Evolutionary conservation across 257 asterid genomes (phyloP), one percentile per base, ranked within the genome.

Genomic region (Solanum pinnatisectum): DNA sequence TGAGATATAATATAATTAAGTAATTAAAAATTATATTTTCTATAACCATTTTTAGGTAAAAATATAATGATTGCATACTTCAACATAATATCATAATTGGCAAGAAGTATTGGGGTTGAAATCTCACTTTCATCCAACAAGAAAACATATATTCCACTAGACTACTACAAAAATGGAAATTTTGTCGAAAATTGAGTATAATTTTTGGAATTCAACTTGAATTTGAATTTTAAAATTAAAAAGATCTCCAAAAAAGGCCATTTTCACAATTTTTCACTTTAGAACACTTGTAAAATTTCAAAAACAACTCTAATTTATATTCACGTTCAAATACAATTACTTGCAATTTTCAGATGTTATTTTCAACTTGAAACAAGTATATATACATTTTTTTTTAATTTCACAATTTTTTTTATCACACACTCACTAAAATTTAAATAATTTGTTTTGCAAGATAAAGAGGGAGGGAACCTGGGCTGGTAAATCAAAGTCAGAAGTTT

Each of bases 51-150:
- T 65, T 65, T 65, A n/a, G 16, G 14, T 23, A n/a, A 23, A 32
- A 12, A 25, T 52, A 18, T 52, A 18, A 52, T 67, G 16, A 67
- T 67, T 0, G 0, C 10, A 5, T 5, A 67, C 0, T 67, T 67
- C 4, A n/a, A 25, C 1, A 5, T 12, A 67, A 65, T n/a, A 65
- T 63, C 0, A 0, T 10, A 23, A 23, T 5, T 0, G 3, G 0
- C 1, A n/a, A 1, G 1, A 65, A 65, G 3, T n/a, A 27, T 2
- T 2, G 2, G 30, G 0, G 2, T n/a, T 65, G 71, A n/a, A n/a
- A n/a, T 65, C 3, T 63, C 33, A n/a, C 16, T 65, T 65, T 65
- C 71, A 10, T 0, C 33, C 33, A 10, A 65, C 30, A n/a, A 65
- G 16, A n/a, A 65, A 65, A n/a, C 30, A 25, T n/a, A 10, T 65